Conservation (phyloP, 306 rosid genomes). For the Amphicarpaea edgeworthii region DNA sequence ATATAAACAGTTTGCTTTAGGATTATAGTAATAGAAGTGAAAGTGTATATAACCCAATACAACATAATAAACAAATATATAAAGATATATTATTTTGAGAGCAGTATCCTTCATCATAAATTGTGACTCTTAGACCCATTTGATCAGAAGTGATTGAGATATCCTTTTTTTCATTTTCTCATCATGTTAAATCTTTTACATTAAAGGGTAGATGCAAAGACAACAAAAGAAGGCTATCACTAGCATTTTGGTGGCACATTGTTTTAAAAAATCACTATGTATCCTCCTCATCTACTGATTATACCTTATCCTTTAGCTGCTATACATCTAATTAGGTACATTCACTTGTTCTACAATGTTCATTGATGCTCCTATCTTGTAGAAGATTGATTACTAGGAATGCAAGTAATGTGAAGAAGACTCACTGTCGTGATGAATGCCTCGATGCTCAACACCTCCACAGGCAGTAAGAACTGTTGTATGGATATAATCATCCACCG, state of each 20-base stretch:
- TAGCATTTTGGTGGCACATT: slow-evolving; percentile 21
- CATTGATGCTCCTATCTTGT: slow-evolving; percentile 19
- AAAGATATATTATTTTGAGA: background rate
- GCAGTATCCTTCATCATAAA: slow-evolving; percentile 22
- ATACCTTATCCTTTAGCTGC: slow-evolving; percentile 31
- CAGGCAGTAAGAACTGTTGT: slow-evolving; percentile 69
- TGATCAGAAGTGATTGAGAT: background rate
- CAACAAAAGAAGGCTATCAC: slow-evolving; percentile 16
- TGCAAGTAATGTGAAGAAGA: slow-evolving; percentile 54
- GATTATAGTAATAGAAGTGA: background rate
- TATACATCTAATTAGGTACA: slow-evolving; percentile 40
- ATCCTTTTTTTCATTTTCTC: background rate
- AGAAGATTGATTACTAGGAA: slow-evolving; percentile 55
- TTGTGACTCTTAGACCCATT: background rate
- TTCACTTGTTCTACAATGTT: slow-evolving; percentile 14
- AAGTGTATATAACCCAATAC: background rate
- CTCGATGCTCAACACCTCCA: slow-evolving; percentile 69
- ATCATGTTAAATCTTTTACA: background rate
- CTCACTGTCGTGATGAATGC: slow-evolving; percentile 48
- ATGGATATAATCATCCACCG: slow-evolving; percentile 76
- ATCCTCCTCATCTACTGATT: slow-evolving; percentile 27
- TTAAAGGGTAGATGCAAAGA: background rate
- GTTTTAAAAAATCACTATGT: slow-evolving; percentile 20
- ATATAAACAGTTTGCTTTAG: background rate
- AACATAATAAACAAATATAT: background rate